These are phyloP conservation scores for Tripterygium wilfordii DNA, from an alignment of 177 flowering plant genomes.

Conservation along the genomic window DNA sequence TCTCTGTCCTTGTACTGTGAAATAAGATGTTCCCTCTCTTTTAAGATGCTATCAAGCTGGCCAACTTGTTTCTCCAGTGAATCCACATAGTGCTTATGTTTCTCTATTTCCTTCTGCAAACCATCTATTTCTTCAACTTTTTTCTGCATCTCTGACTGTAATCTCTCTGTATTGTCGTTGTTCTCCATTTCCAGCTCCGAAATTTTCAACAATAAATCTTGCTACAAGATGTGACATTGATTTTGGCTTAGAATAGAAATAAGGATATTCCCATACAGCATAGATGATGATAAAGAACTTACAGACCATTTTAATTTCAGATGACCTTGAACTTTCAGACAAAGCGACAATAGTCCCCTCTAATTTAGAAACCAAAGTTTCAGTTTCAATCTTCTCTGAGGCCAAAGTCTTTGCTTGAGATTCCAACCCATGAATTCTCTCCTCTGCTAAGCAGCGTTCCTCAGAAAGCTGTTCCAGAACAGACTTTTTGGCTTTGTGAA, in stretches of 20 bases:
- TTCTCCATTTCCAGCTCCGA: conserved; percentile 57
- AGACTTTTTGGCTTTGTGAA: conserved; percentile 61
- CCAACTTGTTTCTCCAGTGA: conserved; percentile 50
- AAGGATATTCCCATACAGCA: background rate
- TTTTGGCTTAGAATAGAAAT: conserved; percentile 14
- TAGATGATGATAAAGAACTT: background rate
- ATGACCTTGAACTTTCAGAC: conserved; percentile 40
- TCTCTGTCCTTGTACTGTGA: conserved; percentile 42
- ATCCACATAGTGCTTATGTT: conserved; percentile 34
- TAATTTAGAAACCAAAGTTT: conserved; percentile 40
- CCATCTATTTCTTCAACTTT: conserved; percentile 47
- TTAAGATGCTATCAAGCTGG: conserved; percentile 36
- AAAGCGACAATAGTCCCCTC: conserved; percentile 45
- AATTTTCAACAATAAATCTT: conserved; percentile 55
- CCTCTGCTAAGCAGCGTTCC: conserved; percentile 60
- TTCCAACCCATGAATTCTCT: conserved; percentile 56
- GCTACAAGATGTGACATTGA: conserved; percentile 48
- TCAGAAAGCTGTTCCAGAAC: conserved; percentile 67
- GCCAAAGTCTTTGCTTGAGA: conserved; percentile 48
- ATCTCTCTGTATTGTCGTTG: conserved; percentile 43
- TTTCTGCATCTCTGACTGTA: conserved; percentile 40
- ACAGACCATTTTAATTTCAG: conserved; percentile 70
- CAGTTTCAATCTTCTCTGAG: conserved; percentile 55
- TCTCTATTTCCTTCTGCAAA: conserved; percentile 45
- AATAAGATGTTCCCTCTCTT: conserved; percentile 63